Conservation (phyloP, 2,329 filamentous ascomycete species). For the Clonostachys rhizophaga region DNA sequence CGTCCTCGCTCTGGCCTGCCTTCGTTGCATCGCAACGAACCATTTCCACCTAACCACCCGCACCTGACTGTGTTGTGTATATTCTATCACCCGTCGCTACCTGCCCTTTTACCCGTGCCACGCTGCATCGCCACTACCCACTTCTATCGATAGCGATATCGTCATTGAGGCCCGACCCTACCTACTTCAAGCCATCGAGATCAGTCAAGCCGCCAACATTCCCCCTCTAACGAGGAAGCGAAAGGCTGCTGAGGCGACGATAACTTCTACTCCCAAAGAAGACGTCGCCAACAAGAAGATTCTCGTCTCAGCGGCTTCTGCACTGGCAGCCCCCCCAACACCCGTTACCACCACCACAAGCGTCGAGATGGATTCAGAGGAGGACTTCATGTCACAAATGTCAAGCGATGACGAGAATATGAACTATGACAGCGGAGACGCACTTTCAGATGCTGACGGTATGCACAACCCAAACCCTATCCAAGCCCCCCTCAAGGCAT, state of each 20-base stretch:
- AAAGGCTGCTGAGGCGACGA: conserved; percentile 63
- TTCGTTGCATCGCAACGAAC: too few species aligned
- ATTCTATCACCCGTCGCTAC: too few species aligned
- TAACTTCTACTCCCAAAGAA: conserved; percentile 36
- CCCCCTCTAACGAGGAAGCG: conserved; percentile 54
- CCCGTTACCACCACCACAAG: conserved; percentile 51
- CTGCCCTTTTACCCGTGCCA: too few species aligned
- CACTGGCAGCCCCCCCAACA: conserved; percentile 46
- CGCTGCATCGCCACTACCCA: too few species aligned
- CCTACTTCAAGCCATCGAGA: too few species aligned
- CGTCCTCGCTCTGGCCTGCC: too few species aligned
- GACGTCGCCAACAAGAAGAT: conserved; percentile 46
- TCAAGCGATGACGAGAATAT: conserved; percentile 72
- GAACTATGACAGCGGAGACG: conserved; percentile 63
- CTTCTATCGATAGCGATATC: too few species aligned
- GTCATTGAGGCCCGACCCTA: too few species aligned
- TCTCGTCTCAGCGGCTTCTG: conserved; percentile 46
- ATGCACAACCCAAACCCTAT: conserved; percentile 6
- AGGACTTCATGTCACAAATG: conserved; percentile 83
- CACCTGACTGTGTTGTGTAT: too few species aligned
- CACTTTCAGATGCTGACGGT: conserved; percentile 51
- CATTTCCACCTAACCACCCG: too few species aligned
- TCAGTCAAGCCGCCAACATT: conserved; percentile 43
- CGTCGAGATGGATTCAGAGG: conserved; percentile 85
- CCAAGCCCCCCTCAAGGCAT: background rate